A percentile compares a stretch with the other conserved stretches of the same genome.
Conservation (phyloP, 768 basidiomycete species). For the Coprinopsis cinerea region DNA sequence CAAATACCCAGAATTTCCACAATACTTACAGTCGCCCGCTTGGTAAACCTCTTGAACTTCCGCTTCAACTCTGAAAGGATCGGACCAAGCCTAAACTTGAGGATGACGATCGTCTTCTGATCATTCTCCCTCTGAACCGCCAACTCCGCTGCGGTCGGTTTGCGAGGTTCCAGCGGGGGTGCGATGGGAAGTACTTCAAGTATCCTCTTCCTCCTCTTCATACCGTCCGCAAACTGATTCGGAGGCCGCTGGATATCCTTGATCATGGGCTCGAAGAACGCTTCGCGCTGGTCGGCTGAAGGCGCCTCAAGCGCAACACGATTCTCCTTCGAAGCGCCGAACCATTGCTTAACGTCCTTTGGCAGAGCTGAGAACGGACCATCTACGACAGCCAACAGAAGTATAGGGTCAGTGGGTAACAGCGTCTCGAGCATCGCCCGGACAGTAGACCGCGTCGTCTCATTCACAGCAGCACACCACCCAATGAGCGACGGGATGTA, state of each 20-base stretch:
- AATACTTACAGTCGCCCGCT: slow-evolving; percentile 60
- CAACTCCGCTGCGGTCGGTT: slow-evolving; percentile 77
- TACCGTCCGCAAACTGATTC: slow-evolving; percentile 83
- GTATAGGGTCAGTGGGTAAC: slow-evolving; percentile 87
- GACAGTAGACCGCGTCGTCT: slow-evolving; percentile 79
- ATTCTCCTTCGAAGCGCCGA: slow-evolving; percentile 72
- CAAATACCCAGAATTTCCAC: no score
- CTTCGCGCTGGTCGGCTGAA: slow-evolving; percentile 45
- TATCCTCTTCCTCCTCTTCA: slow-evolving; percentile 76
- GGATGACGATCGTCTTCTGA: slow-evolving; percentile 64
- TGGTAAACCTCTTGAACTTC: slow-evolving; percentile 88
- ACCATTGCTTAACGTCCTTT: slow-evolving; percentile 84
- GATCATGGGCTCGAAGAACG: slow-evolving; percentile 75
- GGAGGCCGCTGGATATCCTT: slow-evolving; percentile 70
- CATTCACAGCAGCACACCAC: slow-evolving; percentile 83
- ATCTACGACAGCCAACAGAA: slow-evolving; percentile 86
- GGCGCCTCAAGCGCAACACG: slow-evolving; percentile 62
- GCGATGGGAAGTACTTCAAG: slow-evolving; percentile 85
- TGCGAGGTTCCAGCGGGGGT: slow-evolving; percentile 81
- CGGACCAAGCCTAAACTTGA: slow-evolving; percentile 88
- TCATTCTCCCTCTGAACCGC: slow-evolving; percentile 81
- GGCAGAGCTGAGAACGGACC: slow-evolving; percentile 67
- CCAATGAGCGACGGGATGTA: slow-evolving; percentile 86
- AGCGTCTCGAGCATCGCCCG: slow-evolving; percentile 89
- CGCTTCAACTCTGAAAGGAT: slow-evolving; percentile 85